These are phyloP conservation scores for Nannochloropsis salina DNA, from an alignment of 108 stramenopile genomes.

Conservation along the genomic window DNA sequence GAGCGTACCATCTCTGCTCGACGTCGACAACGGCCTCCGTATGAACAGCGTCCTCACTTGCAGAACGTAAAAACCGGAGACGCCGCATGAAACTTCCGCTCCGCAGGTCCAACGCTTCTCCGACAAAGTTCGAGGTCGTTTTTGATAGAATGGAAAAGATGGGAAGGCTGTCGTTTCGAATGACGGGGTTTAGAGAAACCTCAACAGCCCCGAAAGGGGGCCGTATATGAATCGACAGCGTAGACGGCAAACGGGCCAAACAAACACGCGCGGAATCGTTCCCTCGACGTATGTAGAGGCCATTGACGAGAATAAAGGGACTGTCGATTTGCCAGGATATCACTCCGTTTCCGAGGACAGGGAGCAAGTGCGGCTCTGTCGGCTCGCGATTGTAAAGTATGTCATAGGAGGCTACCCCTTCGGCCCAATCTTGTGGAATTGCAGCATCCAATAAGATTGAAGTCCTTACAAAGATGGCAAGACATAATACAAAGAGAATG, in stretches of 20 bases:
- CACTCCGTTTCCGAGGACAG: background rate
- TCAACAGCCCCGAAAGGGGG: background rate
- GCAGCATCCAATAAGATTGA: too few species aligned
- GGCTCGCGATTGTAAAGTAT: background rate
- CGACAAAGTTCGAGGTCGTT: background rate
- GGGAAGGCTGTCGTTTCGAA: background rate
- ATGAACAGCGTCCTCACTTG: background rate
- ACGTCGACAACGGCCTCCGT: background rate
- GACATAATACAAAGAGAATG: too few species aligned
- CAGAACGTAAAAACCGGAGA: background rate
- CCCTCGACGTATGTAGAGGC: background rate
- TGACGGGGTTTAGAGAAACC: background rate
- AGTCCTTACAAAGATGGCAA: too few species aligned
- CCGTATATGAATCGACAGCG: background rate
- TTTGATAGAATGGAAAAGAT: too few species aligned
- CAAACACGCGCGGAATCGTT: background rate
- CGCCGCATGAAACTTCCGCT: background rate
- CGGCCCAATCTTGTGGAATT: background rate
- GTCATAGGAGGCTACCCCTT: background rate
- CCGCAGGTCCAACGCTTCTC: background rate
- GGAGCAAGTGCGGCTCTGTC: background rate
- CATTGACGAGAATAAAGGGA: background rate
- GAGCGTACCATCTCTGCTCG: slow-evolving; percentile 11
- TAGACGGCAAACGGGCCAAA: background rate
- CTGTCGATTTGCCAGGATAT: background rate